phyloP scores from a whole-genome alignment of 2,329 filamentous ascomycete genomes.

The Rutstroemia sp. region DNA sequence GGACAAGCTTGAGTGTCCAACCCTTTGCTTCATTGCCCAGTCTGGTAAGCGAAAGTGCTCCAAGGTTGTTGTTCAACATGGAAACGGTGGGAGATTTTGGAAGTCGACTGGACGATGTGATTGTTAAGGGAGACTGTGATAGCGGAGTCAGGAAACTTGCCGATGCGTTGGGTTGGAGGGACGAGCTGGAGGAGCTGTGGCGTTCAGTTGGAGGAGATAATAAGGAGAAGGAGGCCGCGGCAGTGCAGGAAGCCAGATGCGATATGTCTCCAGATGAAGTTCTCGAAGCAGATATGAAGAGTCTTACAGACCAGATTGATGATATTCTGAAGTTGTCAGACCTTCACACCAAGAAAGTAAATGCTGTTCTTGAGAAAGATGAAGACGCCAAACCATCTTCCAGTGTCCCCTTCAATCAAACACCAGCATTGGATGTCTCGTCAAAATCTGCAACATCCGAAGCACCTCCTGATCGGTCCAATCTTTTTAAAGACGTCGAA shows the following conservation, averaged over 20 bases:
- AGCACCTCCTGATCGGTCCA: background rate
- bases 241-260: constrained; percentile 9
- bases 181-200: constrained; percentile 77
- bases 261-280: constrained; percentile 40
- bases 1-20: constrained; percentile 79
- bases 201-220: constrained; percentile 52
- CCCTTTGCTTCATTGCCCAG: constrained; percentile 80
- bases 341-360: constrained; percentile 26
- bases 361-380: constrained; percentile 17
- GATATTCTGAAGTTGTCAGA: constrained; percentile 26
- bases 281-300: constrained; percentile 31
- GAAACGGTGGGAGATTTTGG: constrained; percentile 78
- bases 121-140: constrained; percentile 79
- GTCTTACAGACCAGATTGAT: constrained; percentile 32
- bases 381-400: background rate
- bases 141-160: constrained; percentile 72
- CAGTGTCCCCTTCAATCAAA: too few species aligned
- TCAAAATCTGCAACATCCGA: background rate
- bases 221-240: constrained; percentile 37
- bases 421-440: background rate
- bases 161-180: constrained; percentile 72
- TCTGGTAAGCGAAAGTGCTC: constrained; percentile 52
- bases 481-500: background rate
- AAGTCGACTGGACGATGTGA: constrained; percentile 71
- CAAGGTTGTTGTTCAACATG: constrained; percentile 80